A percentile compares a stretch with the other conserved stretches of the same genome.
Evolutionary conservation across 148 eudicot species (phyloP).

Genomic region (Drosera capensis): DNA sequence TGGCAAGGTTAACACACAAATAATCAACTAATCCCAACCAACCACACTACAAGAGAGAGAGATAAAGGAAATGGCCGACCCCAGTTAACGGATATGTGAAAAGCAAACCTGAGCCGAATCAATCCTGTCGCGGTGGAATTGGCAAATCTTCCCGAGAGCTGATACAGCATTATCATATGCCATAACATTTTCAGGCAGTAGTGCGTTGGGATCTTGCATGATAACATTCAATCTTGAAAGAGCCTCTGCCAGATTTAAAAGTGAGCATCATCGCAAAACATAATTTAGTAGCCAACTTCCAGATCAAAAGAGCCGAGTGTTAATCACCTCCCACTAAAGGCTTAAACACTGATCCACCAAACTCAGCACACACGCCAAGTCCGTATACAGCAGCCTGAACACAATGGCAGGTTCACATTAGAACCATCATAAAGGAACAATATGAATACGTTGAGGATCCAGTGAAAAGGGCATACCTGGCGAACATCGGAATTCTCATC

Average conservation of each 20-base stretch:
- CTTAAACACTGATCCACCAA: conserved; percentile 75
- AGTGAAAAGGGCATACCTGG: conserved; percentile 35
- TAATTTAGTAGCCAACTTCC: not conserved
- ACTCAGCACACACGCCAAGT: conserved; percentile 97
- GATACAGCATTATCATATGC: conserved; percentile 97
- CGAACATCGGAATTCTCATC: conserved; percentile 75
- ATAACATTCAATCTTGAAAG: conserved; percentile 77
- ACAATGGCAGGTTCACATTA: conserved; percentile 7
- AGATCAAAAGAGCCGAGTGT: not conserved
- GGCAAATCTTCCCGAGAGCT: conserved; percentile 84
- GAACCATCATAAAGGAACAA: not conserved
- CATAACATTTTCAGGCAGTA: conserved; percentile 59
- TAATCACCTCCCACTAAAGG: conserved; percentile 73
- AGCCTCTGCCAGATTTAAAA: conserved; percentile 44
- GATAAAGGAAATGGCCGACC: not conserved
- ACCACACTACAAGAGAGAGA: not conserved
- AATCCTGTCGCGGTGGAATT: conserved; percentile 63
- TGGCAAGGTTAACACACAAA: not conserved
- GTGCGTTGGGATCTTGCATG: conserved; percentile 50
- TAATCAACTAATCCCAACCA: not conserved
- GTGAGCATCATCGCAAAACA: not conserved
- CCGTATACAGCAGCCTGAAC: conserved; percentile 97
- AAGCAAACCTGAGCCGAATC: conserved; percentile 64
- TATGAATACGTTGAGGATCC: conserved; percentile 1
- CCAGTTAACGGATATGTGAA: too few species aligned